A percentile compares a stretch with the other conserved stretches of the same genome.
These are phyloP conservation scores for Populus simonii DNA, from an alignment of 345 rosid species.

Conservation along the genomic window DNA sequence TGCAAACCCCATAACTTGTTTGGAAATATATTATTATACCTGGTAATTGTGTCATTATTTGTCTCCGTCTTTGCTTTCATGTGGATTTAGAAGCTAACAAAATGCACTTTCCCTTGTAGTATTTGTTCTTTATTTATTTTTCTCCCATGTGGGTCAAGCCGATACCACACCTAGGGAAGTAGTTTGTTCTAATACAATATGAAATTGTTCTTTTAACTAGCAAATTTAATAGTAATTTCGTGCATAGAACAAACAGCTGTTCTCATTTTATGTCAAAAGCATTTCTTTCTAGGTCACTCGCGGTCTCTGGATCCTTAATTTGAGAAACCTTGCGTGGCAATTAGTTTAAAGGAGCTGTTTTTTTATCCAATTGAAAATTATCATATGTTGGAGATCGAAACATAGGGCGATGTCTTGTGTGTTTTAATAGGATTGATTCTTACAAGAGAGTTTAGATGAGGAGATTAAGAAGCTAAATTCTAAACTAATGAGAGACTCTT, in stretches of 20 bases:
- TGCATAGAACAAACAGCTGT: background rate
- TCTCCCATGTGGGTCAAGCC: background rate
- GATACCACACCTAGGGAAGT: background rate
- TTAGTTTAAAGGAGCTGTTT: background rate
- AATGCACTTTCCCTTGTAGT: background rate
- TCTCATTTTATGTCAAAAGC: no score
- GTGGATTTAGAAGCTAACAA: background rate
- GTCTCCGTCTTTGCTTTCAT: background rate
- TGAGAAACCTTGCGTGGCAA: background rate
- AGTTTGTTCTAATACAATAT: background rate
- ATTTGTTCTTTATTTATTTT: background rate
- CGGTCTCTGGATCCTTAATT: background rate
- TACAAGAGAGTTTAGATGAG: no score
- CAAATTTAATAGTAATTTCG: background rate
- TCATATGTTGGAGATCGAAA: background rate
- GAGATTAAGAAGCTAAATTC: no score
- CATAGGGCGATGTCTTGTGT: background rate
- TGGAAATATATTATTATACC: background rate
- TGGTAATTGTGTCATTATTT: background rate
- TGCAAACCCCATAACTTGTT: constrained; percentile 12
- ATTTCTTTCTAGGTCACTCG: background rate
- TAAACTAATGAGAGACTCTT: no score
- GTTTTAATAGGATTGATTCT: no score
- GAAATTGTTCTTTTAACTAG: background rate
- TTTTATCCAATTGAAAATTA: no score